Percentiles rank a stretch among this genome's conserved stretches.
These are phyloP conservation scores for Xylaria acuta DNA, from an alignment of 495 filamentous ascomycete species.

Conservation along the genomic window DNA sequence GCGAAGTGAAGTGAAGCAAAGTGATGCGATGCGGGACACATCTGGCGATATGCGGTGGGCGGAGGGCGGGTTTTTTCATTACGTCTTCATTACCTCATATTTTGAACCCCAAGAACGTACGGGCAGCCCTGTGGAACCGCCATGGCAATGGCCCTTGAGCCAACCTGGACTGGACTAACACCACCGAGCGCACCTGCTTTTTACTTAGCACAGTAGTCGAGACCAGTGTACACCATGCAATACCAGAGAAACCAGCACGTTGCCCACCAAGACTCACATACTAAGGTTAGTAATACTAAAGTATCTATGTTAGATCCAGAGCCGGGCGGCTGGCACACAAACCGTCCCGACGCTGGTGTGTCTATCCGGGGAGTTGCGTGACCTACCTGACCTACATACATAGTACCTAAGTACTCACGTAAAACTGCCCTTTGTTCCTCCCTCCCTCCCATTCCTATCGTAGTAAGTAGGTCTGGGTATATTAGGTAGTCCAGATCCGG, in stretches of 20 bases:
- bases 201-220: not conserved
- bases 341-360: not conserved
- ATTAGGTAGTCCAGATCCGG: not conserved
- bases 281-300: not conserved
- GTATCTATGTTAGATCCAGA: no score
- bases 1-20: not conserved
- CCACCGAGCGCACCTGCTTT: not conserved
- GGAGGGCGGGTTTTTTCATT: slow-evolving; percentile 33
- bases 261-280: slow-evolving; percentile 1
- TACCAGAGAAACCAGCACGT: not conserved
- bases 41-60: slow-evolving; percentile 15
- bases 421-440: not conserved
- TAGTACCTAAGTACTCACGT: not conserved
- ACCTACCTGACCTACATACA: slow-evolving; percentile 3
- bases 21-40: slow-evolving; percentile 22
- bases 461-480: no score
- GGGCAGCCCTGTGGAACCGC: slow-evolving; percentile 27
- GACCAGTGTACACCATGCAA: not conserved
- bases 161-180: not conserved
- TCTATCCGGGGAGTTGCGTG: not conserved
- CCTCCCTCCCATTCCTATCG: not conserved
- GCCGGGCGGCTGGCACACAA: slow-evolving; percentile 14
- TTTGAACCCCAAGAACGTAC: slow-evolving; percentile 6
- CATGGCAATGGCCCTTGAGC: not conserved
- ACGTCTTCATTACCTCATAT: slow-evolving; percentile 44